Conservation (phyloP, 179 eudicot species). For the Beta corolliflora region DNA sequence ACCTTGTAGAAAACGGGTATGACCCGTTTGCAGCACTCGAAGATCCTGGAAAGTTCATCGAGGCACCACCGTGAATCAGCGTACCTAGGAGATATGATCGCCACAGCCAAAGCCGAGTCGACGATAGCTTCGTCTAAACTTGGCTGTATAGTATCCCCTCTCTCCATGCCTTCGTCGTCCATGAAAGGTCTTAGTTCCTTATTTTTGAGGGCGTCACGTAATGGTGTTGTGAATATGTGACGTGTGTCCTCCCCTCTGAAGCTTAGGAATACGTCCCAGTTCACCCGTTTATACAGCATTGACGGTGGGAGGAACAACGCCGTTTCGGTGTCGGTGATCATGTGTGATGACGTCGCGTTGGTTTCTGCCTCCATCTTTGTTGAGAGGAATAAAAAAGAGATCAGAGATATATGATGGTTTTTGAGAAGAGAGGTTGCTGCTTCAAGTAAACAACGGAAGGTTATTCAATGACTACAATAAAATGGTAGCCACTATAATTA, state of each 20-base stretch:
- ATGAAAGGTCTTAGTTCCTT: conserved; percentile 34
- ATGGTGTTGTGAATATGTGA: conserved; percentile 18
- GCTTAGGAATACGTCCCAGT: conserved; percentile 51
- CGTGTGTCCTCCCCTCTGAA: conserved; percentile 51
- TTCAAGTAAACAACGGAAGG: too few species aligned
- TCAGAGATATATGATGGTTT: too few species aligned
- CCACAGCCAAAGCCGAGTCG: conserved; percentile 45
- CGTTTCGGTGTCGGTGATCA: not conserved
- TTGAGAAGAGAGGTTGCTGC: too few species aligned
- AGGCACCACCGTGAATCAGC: conserved; percentile 43
- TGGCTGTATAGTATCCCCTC: conserved; percentile 34
- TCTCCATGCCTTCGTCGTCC: conserved; percentile 27
- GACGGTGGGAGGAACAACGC: conserved; percentile 38
- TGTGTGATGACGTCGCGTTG: not conserved
- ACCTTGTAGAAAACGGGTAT: conserved; percentile 43
- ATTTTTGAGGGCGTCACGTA: conserved; percentile 16
- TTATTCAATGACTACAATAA: too few species aligned
- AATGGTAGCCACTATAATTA: too few species aligned
- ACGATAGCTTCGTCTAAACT: conserved; percentile 31
- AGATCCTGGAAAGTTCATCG: conserved; percentile 32
- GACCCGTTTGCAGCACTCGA: conserved; percentile 30
- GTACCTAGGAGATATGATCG: conserved; percentile 36
- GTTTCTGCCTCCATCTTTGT: not conserved
- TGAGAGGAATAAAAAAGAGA: not conserved
- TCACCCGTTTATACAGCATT: conserved; percentile 29